Conservation (phyloP, 2,329 filamentous ascomycete species). For the Hypoxylon sp. region DNA sequence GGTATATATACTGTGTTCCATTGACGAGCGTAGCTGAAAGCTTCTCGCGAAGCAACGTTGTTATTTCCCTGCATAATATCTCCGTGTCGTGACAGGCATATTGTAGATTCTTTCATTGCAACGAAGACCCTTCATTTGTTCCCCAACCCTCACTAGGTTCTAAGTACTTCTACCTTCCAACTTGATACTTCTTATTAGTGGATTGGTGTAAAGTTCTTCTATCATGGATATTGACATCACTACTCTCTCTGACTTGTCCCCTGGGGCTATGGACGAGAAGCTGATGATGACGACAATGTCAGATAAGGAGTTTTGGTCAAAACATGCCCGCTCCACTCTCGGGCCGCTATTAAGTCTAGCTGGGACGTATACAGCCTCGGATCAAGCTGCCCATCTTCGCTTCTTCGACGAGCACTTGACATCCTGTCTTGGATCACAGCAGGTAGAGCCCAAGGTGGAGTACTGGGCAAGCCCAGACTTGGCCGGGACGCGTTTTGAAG, state of each 20-base stretch:
- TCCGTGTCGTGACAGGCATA: no score
- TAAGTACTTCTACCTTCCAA: no score
- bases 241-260: background rate
- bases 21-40: no score
- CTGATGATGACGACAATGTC: background rate
- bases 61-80: no score
- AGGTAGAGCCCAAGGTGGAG: constrained; percentile 4
- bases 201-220: background rate
- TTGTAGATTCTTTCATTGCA: no score
- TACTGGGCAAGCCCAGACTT: constrained; percentile 15
- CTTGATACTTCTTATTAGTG: no score
- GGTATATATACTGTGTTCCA: no score
- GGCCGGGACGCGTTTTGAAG: constrained; percentile 20
- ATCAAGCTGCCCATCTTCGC: constrained; percentile 21
- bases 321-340: constrained; percentile 19
- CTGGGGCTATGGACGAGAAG: background rate
- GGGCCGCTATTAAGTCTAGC: constrained; percentile 11
- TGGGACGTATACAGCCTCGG: constrained; percentile 20
- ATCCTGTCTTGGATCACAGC: constrained; percentile 11
- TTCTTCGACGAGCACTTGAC: constrained; percentile 24
- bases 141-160: no score
- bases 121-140: no score
- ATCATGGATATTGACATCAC: background rate
- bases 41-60: no score
- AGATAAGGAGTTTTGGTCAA: constrained; percentile 18